Conservation (phyloP, 1,284 basidiomycete species). For the Ganoderma boninense region DNA sequence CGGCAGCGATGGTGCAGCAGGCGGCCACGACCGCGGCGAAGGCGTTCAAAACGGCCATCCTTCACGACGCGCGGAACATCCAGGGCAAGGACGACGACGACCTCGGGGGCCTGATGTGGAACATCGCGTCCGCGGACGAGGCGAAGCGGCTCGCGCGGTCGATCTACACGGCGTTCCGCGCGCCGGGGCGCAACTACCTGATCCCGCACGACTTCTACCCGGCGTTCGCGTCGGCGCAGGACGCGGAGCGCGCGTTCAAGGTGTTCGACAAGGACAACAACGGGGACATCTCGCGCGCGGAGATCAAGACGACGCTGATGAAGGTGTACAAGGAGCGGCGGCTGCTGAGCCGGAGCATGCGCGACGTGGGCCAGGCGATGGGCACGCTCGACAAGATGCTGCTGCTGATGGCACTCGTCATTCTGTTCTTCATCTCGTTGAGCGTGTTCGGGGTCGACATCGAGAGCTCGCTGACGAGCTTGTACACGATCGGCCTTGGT, state of each 20-base stretch:
- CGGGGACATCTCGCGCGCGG: conserved; percentile 79
- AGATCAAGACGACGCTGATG: conserved; percentile 77
- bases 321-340: conserved; percentile 82
- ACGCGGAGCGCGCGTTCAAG: conserved; percentile 73
- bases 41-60: conserved; percentile 69
- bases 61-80: conserved; percentile 80
- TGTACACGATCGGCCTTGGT: conserved; percentile 74
- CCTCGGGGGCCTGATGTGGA: conserved; percentile 53
- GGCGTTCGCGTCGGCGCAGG: conserved; percentile 65
- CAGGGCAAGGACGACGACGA: conserved; percentile 54
- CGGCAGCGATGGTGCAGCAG: conserved; percentile 30
- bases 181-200: conserved; percentile 65
- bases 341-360: conserved; percentile 75
- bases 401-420: conserved; percentile 64
- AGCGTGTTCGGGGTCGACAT: conserved; percentile 75
- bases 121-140: conserved; percentile 64
- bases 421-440: conserved; percentile 77
- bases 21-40: conserved; percentile 65
- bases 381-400: conserved; percentile 69
- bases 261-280: conserved; percentile 83
- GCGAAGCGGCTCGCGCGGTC: conserved; percentile 79
- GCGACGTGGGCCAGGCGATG: conserved; percentile 72
- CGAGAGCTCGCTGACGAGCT: conserved; percentile 66
- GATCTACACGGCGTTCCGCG: conserved; percentile 72
- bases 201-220: conserved; percentile 75